phyloP scores from a whole-genome alignment of 345 rosid genomes.

The Hibiscus syriacus region DNA sequence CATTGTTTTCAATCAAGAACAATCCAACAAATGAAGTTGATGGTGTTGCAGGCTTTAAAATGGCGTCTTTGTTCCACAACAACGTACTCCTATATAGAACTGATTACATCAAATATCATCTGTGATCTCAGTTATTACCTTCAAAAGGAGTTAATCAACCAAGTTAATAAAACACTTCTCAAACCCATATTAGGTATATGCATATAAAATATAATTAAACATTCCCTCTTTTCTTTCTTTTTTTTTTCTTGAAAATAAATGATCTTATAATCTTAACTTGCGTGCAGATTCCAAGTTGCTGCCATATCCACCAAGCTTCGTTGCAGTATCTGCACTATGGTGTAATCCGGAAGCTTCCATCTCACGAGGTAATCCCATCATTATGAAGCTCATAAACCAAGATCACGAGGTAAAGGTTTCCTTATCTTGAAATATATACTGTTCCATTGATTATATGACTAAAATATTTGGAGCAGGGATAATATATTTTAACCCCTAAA shows the following conservation, averaged over 20 bases:
- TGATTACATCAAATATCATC: slow-evolving; percentile 19
- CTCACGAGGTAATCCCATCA: slow-evolving; percentile 26
- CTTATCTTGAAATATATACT: no score
- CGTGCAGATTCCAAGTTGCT: slow-evolving; percentile 38
- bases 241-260: no score
- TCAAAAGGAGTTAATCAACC: slow-evolving; percentile 24
- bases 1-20: slow-evolving; percentile 47
- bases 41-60: slow-evolving; percentile 34
- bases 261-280: not conserved
- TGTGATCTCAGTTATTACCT: slow-evolving; percentile 11
- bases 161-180: slow-evolving; percentile 36
- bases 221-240: no score
- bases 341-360: slow-evolving; percentile 26
- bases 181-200: slow-evolving; percentile 35
- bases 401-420: no score
- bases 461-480: no score
- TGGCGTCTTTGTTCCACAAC: slow-evolving; percentile 62
- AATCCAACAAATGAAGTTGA: slow-evolving; percentile 57
- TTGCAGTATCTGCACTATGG: slow-evolving; percentile 42
- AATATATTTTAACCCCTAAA: no score
- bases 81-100: slow-evolving; percentile 40
- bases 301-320: slow-evolving; percentile 46
- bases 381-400: slow-evolving; percentile 19
- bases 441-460: not conserved
- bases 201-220: no score